Base-by-base conservation (phyloP, 345 rosid genomes). In the Acer saccharum region DNA sequence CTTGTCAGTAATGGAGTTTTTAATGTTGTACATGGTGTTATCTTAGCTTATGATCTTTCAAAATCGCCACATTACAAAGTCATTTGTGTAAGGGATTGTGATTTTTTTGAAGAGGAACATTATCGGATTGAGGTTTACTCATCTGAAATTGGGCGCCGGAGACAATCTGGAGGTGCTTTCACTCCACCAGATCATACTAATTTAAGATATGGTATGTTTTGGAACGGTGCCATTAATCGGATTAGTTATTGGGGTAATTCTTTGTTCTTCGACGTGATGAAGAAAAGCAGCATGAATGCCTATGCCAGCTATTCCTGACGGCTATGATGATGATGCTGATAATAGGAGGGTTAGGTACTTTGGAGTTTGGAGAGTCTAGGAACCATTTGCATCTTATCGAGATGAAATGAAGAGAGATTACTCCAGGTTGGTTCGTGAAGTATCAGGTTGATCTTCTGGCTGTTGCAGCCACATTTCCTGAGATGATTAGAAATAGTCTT, bases 31-130 rank as follows among this genome's bases (percentile, higher is more conserved):
- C 1, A n/a, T 11, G 76, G 81, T 17, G 63, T 81, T 64, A 55
- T 55, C 75, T 65, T 89, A 35, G 90, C 90, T 27, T 87, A 83
- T 58, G 87, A 88, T 84, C 91, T 89, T 50, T 69, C 64, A 4
- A 82, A 73, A 65, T 86, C 92, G 1, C 41, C 23, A 35, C 52
- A 78, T 39, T 86, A 86, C 48, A 87, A 81, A 79, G 88, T 87
- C 29, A 48, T 90, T 55, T 80, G 83, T 66, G 77, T 80, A 12
- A 61, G 72, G 18, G 65, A 39, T 6, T 68, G 25, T 21, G 13
- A 3, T 5, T 50, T 32, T 32, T 32, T 32, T 0, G 39, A 32
- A 32, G 39, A 32, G 39, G 39, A 0, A 32, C 39, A 32, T 32
- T 32, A 32, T 32, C 39, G 0, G 0, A 32, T 32, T 32, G 39